Evolutionary conservation across 140 eudicot species (phyloP).

Genomic region (Cichorium intybus): DNA sequence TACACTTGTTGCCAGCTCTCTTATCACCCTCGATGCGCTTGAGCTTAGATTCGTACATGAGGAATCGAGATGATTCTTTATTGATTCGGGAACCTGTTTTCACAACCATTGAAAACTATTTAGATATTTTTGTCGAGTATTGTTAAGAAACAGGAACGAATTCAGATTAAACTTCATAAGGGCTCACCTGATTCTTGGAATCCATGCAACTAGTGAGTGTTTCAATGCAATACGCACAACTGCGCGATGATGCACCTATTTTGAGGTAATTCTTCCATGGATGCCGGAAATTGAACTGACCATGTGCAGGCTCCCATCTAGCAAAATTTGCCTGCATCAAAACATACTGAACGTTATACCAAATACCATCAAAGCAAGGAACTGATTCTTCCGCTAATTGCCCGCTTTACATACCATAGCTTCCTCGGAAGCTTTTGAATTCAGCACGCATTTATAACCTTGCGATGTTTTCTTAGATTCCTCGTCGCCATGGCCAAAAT

Average conservation of each 20-base stretch:
- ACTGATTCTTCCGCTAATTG: background rate
- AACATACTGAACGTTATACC: background rate
- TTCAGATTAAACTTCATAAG: background rate
- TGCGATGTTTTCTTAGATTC: constrained; percentile 32
- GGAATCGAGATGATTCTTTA: constrained; percentile 54
- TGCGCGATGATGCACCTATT: constrained; percentile 65
- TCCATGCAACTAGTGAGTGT: constrained; percentile 54
- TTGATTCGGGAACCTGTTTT: constrained; percentile 46
- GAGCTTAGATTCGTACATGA: constrained; percentile 54
- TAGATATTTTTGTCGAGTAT: too few species aligned
- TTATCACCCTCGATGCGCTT: constrained; percentile 44
- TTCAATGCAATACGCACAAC: constrained; percentile 78
- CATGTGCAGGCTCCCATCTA: constrained; percentile 96
- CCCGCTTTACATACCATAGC: constrained; percentile 52
- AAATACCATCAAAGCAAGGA: background rate
- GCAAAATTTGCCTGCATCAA: constrained; percentile 56
- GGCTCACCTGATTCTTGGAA: constrained; percentile 51
- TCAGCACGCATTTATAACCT: constrained; percentile 80
- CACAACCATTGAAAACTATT: constrained; percentile 10
- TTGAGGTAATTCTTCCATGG: constrained; percentile 90
- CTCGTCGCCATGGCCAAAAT: constrained; percentile 40
- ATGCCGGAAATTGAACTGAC: constrained; percentile 64
- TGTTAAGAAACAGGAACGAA: background rate
- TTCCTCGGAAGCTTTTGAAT: constrained; percentile 76
- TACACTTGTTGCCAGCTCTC: constrained; percentile 52